phyloP scores from a whole-genome alignment of 2,329 filamentous ascomycete species.

The Colletotrichum siamense region DNA sequence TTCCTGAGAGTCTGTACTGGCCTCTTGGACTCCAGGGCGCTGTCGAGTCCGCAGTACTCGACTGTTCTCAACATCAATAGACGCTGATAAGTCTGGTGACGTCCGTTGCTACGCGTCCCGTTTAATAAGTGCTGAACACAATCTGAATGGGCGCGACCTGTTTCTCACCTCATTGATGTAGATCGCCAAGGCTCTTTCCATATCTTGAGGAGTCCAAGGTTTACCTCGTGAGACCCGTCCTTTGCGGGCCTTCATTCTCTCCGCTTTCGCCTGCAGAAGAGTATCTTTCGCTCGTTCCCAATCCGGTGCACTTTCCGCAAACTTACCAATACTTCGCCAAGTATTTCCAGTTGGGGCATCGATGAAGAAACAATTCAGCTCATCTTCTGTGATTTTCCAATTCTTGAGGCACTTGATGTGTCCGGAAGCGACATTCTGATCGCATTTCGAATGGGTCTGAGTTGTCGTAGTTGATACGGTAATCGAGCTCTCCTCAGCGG shows the following conservation, averaged over 20 bases:
- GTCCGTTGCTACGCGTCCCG: not conserved
- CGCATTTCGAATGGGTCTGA: not conserved
- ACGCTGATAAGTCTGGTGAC: not conserved
- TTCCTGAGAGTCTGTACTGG: not conserved
- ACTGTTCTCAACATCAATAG: not conserved
- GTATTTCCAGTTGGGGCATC: not conserved
- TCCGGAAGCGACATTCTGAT: not conserved
- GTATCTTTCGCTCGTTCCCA: not conserved
- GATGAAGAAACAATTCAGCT: not conserved
- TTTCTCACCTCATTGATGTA: not conserved
- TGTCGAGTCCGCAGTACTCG: not conserved
- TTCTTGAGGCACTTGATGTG: not conserved
- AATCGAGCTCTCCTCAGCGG: too few species aligned
- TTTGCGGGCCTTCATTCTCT: not conserved
- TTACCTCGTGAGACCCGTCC: not conserved
- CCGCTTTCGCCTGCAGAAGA: not conserved
- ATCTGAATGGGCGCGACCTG: not conserved
- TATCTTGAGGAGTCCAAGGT: not conserved
- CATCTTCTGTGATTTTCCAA: not conserved
- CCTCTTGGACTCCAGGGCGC: not conserved
- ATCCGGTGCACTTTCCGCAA: not conserved
- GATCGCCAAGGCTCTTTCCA: accelerated
- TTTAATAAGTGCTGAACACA: not conserved
- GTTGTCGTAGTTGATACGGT: not conserved
- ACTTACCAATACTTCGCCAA: not conserved